These are phyloP conservation scores for Mallotus japonicus DNA, from an alignment of 441 rosid species.

Conservation along the genomic window DNA sequence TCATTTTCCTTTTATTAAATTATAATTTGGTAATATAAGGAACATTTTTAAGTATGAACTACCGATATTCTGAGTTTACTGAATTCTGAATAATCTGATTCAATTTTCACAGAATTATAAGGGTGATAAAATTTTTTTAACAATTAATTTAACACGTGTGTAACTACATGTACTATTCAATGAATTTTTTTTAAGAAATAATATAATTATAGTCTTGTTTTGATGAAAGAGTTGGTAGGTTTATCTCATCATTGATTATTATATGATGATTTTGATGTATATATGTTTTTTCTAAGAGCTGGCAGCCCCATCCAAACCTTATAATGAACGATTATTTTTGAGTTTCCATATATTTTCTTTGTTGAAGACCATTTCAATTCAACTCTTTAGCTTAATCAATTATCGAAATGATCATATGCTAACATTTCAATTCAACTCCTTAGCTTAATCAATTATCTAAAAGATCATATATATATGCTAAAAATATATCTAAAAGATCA, in stretches of 20 bases:
- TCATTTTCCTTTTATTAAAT: background rate
- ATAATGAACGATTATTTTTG: background rate
- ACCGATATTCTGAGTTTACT: too few relatives aligned
- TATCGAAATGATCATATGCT: background rate
- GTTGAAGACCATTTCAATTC: background rate
- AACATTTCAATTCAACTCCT: background rate
- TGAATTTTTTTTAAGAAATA: background rate
- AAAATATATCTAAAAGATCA: background rate
- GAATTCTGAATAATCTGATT: too few relatives aligned
- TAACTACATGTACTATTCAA: too few relatives aligned
- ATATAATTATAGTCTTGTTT: background rate
- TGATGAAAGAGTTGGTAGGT: conserved; percentile 7
- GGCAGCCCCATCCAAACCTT: conserved; percentile 7
- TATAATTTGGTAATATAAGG: too few relatives aligned
- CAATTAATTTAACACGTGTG: too few relatives aligned
- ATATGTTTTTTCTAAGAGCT: background rate
- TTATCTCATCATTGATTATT: background rate
- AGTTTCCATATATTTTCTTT: background rate
- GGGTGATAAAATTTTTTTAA: too few relatives aligned
- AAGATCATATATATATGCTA: background rate
- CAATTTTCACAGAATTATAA: too few relatives aligned
- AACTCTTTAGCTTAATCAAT: background rate
- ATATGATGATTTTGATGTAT: background rate
- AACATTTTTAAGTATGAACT: too few relatives aligned
- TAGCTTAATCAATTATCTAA: background rate